Evolutionary conservation across 2,329 filamentous ascomycete genomes (phyloP), one percentile per base, ranked within the genome.

Genomic region (Hypomyces rosellus): DNA sequence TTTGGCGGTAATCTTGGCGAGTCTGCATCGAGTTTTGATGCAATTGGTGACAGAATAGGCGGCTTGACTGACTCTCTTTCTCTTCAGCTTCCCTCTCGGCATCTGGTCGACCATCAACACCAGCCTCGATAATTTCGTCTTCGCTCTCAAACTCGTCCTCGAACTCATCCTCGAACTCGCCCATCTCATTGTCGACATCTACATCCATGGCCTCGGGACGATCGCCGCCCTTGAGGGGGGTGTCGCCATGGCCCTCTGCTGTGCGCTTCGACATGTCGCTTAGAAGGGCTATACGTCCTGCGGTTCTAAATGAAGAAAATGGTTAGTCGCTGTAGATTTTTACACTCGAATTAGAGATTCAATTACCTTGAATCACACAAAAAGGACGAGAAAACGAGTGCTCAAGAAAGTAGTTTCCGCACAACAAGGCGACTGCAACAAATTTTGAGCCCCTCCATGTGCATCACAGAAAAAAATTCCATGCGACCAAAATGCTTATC

Each of bases 151-250:
- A 92, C 65, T 92, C 88, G 62, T 92, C 88, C 69, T 92, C 89
- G 59, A 92, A 96, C 65, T 97, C 92, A 71, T 96, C 93, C 65
- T 96, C 93, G 56, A 95, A 97, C 59, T 97, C 88, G 64, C 82
- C 82, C 75, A 85, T 84, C 22, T 82, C 82, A 63, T 74, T 74
- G 56, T 72, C 66, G 56, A 73, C 69, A 61, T 88, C 82, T 47
- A 88, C 77, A 52, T 86, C 86, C 77, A 82, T 82, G 54, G 78
- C 74, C 55, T 84, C 80, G 5, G 80, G 81, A 36, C 81, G 78
- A 18, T 76, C 75, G 46, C 82, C 80, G 51, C 75, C 75, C 69
- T 85, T 85, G 59, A 84, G 73, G 22, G 80, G 74, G 34, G 65
- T 65, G 36, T 72, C 69, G 42, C 68, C 72, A 37, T 72, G 67